Base-by-base conservation (phyloP, 441 rosid species). In the Populus trichocarpa region DNA sequence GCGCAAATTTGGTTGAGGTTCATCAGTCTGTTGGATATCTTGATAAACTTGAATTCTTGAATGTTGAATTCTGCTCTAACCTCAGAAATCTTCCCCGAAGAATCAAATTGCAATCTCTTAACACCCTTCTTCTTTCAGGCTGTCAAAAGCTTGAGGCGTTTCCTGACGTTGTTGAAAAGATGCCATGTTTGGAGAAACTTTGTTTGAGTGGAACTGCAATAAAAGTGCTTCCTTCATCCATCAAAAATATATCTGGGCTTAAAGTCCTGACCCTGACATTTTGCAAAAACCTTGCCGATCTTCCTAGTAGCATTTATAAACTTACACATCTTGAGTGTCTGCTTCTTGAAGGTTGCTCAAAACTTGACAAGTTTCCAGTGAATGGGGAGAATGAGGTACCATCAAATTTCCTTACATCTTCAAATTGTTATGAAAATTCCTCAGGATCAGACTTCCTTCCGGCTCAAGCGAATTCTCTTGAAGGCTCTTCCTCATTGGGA, bases 1-100 rank as follows among this genome's bases (percentile, higher is more conserved):
- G 87, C 26, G 61, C 40, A 40, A 79, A 63, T 30, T 69, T 87
- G 33, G 25, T 68, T 69, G 80, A 78, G n/a, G 73, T 83, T 64
- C 67, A 64, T 1, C 67, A 64, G 67, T 64, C 67, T 64, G 67
- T 64, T 64, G 67, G 67, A 7, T 64, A 26, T 10, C 67, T 64
- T 22, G 67, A 64, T 64, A 64, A 26, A 64, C 67, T 64, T 64
- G 14, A 64, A 64, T 64, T 64, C 30, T 64, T 64, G 67, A 64
- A 26, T 26, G 14, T 64, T 64, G 67, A 64, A 22, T 64, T 64
- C 78, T 79, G 81, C 75, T 65, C 46, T 35, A 61, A 74, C 69
- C 75, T 79, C 28, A 68, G 70, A 50, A 64, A 40, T 30, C 75
- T 79, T 68, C 81, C 81, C 20, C 75, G 74, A 36, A 71, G 63